Percentiles rank a stretch among this genome's conserved stretches.
Evolutionary conservation across 495 filamentous ascomycete species (phyloP).

Genomic region (Aspergillus baeticus): DNA sequence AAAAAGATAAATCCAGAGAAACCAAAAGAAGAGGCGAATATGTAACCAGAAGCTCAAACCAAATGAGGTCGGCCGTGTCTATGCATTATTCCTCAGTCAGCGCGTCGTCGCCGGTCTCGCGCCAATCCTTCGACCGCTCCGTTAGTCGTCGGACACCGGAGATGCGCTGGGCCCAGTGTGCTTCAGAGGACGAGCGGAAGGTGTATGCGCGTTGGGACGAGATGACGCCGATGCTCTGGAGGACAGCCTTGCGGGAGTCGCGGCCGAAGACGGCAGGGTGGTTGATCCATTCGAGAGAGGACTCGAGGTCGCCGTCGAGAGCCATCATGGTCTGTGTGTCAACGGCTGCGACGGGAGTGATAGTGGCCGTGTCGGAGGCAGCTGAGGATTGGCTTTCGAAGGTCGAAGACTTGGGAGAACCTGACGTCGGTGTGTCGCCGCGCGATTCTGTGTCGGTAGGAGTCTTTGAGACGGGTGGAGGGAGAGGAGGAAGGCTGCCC

Average conservation of each 20-base stretch:
- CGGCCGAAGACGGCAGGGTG: conserved; percentile 94
- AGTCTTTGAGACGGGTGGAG: conserved; percentile 45
- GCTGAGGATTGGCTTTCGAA: conserved; percentile 43
- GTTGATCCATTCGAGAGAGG: conserved; percentile 97
- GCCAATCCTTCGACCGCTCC: conserved; percentile 79
- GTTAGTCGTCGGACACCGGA: conserved; percentile 73
- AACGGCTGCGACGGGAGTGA: conserved; percentile 69
- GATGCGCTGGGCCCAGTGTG: conserved; percentile 80
- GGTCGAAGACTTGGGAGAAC: conserved; percentile 42
- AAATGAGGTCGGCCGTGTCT: conserved; percentile 8
- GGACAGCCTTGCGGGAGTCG: conserved; percentile 93
- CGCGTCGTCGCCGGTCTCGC: conserved; percentile 78
- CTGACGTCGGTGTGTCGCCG: conserved; percentile 37
- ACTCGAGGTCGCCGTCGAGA: conserved; percentile 86
- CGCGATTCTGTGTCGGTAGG: conserved; percentile 39
- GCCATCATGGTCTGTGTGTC: conserved; percentile 77
- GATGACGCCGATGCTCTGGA: conserved; percentile 96
- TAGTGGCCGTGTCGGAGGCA: conserved; percentile 51
- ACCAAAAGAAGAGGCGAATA: background rate
- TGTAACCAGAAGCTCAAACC: too few relatives aligned
- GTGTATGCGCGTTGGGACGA: conserved; percentile 92
- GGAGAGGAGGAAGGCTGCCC: conserved; percentile 90
- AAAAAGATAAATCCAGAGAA: conserved; percentile 11
- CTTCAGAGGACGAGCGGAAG: conserved; percentile 83
- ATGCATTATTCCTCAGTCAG: conserved; percentile 82